Evolutionary conservation across 176 grass and related monocot genomes (phyloP).

Genomic region (Eleusine indica): DNA sequence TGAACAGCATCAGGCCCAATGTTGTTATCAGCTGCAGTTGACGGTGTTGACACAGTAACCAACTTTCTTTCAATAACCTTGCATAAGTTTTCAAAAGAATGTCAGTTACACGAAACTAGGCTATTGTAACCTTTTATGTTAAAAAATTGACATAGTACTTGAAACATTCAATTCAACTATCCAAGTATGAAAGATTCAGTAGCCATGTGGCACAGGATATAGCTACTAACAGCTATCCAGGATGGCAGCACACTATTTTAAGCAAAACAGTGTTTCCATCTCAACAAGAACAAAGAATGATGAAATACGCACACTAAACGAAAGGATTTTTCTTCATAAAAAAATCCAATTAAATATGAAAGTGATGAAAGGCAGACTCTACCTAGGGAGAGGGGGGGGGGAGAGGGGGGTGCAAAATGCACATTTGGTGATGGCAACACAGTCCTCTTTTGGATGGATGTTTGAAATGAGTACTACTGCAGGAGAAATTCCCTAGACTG

Average conservation of each 20-base stretch:
- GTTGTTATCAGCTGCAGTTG: slow-evolving; percentile 67
- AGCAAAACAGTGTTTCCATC: background rate
- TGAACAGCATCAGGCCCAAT: slow-evolving; percentile 83
- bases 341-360: background rate
- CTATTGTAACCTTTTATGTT: background rate
- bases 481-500: no score
- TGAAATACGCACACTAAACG: background rate
- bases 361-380: background rate
- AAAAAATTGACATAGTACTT: slow-evolving; percentile 36
- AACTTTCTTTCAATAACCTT: slow-evolving; percentile 93
- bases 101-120: slow-evolving; percentile 37
- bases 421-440: no score
- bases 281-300: slow-evolving; percentile 1
- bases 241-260: background rate
- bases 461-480: no score
- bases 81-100: slow-evolving; percentile 40
- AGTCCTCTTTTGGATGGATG: no score
- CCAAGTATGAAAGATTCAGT: background rate
- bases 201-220: background rate
- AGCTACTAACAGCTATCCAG: slow-evolving; percentile 23
- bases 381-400: no score
- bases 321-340: background rate
- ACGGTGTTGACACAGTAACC: slow-evolving; percentile 77
- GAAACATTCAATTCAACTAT: slow-evolving; percentile 38
- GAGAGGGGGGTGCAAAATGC: no score